A percentile compares a stretch with the other conserved stretches of the same genome.
Evolutionary conservation across 1,139 yeast species (phyloP).

Genomic region (Saccharomyces hybrid): DNA sequence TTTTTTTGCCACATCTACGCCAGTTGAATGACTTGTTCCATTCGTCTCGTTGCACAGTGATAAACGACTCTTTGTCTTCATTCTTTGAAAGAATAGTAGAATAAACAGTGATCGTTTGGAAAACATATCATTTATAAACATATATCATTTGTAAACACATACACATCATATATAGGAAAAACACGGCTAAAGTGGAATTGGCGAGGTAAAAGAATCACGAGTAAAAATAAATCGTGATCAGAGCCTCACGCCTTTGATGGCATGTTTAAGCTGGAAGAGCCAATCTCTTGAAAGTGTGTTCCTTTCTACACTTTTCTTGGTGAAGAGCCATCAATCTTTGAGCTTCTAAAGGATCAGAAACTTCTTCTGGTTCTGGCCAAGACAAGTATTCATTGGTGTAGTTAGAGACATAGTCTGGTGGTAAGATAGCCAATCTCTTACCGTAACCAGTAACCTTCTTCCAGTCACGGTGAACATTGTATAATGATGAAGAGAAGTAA

Average conservation of each 20-base stretch:
- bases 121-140: not conserved
- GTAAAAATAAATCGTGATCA: not conserved
- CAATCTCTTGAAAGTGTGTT: too few species aligned
- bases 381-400: too few species aligned
- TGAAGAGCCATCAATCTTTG: too few species aligned
- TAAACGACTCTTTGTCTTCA: not conserved
- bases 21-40: not conserved
- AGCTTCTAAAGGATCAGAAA: too few species aligned
- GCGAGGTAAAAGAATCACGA: not conserved
- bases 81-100: not conserved
- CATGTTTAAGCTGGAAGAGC: too few species aligned
- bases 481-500: not conserved
- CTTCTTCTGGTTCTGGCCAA: too few species aligned
- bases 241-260: not conserved
- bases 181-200: not conserved
- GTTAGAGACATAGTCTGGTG: too few species aligned
- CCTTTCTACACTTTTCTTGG: too few species aligned
- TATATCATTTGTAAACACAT: not conserved
- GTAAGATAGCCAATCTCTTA: too few species aligned
- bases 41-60: not conserved
- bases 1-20: not conserved
- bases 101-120: not conserved
- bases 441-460: too few species aligned
- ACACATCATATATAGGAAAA: not conserved
- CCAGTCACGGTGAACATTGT: too few species aligned